Conservation (phyloP, 495 filamentous ascomycete species). For the Lophiostoma macrostomum region DNA sequence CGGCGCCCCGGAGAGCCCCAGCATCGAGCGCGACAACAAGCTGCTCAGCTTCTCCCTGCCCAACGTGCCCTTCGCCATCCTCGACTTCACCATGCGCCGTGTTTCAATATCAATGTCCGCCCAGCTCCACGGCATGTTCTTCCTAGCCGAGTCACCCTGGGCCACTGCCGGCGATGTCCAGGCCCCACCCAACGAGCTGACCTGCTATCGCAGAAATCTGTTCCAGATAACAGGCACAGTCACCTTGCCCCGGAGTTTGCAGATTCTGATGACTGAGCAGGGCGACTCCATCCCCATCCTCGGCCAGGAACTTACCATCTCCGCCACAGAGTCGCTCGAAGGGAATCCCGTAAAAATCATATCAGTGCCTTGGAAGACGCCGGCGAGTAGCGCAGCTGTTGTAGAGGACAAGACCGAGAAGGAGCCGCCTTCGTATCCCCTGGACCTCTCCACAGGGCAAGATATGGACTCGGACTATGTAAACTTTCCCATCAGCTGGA, state of each 20-base stretch:
- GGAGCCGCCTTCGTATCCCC: conserved; percentile 63
- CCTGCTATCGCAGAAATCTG: conserved; percentile 86
- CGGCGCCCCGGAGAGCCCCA: conserved; percentile 38
- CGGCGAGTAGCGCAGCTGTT: conserved; percentile 59
- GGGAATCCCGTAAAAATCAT: conserved; percentile 87
- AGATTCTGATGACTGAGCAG: conserved; percentile 73
- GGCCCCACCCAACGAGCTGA: conserved; percentile 72
- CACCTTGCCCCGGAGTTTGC: conserved; percentile 67
- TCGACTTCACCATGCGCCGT: conserved; percentile 64
- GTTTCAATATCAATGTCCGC: conserved; percentile 65
- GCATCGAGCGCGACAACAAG: conserved; percentile 69
- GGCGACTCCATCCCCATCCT: conserved; percentile 71
- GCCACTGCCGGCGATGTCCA: conserved; percentile 63
- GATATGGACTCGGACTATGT: conserved; percentile 74
- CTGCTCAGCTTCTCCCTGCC: conserved; percentile 75
- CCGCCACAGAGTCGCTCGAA: conserved; percentile 86
- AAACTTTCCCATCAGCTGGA: conserved; percentile 85
- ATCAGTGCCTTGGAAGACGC: conserved; percentile 88
- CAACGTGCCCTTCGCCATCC: conserved; percentile 62
- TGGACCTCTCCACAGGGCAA: conserved; percentile 72
- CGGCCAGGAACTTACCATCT: conserved; percentile 74
- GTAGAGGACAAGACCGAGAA: conserved; percentile 61
- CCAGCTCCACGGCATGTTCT: conserved; percentile 94
- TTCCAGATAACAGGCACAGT: conserved; percentile 87
- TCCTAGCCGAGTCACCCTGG: conserved; percentile 79